Base-by-base conservation (phyloP, 2,329 filamentous ascomycete genomes). In the Stachybotrys elegans region DNA sequence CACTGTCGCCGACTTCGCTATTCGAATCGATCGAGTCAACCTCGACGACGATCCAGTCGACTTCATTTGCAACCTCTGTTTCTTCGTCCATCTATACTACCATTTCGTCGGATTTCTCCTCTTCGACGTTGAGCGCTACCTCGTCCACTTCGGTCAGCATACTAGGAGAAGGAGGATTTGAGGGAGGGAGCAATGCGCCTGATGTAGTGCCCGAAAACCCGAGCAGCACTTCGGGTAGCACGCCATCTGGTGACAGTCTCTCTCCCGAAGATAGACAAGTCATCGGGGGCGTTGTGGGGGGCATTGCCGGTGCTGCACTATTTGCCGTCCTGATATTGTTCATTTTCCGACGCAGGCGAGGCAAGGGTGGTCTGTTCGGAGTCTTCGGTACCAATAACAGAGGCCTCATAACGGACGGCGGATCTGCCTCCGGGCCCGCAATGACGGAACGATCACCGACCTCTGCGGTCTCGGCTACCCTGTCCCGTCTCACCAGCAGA, bases 261-360 rank as follows among this genome's bases (percentile, higher is more conserved):
- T 56, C 64, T 2, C 49, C 57, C 2, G 57, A 62, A 40, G 57
- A 67, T 42, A 65, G 65, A 47, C 61, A 63, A 45, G 57, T 82
- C 22, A 76, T 79, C 7, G 78, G 78, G 1, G 72, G 78, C 23
- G 75, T 82, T 2, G 66, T 81, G 16, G 78, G 78, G 19, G 70
- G 75, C 32, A 58, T 84, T 23, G 79, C 80, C 14, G 81, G 79
- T 16, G 60, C 78, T 2, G 79, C 78, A 12, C 65, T 83, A 37
- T 57, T 84, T 40, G 60, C 78, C 4, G 57, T 83, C 5, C 57
- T 82, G 17, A 58, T 79, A 6, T 60, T 83, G 45, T 65, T 76
- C 46, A 53, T 75, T n/a, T 55, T 83, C 35, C 69, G 70, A 51
- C 79, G 76, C 67, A 80, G 72, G 67, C 81, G 73, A 56, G 70